Percentiles rank a stretch among this genome's conserved stretches.
phyloP scores from a whole-genome alignment of 2,329 filamentous ascomycete species.

The Blumeria graminis region DNA sequence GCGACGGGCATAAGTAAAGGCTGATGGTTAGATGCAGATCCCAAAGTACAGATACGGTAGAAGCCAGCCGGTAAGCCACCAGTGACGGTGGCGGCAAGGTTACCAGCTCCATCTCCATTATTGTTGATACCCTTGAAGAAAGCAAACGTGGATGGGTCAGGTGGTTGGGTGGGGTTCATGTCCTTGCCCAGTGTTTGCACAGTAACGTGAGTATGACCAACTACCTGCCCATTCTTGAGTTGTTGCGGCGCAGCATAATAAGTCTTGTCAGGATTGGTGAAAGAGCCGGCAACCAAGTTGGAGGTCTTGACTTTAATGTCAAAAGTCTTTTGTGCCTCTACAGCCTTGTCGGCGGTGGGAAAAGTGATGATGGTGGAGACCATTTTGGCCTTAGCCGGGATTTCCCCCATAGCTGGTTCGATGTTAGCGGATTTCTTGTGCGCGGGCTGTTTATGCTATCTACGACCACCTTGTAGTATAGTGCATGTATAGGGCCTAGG shows the following conservation, averaged over 20 bases:
- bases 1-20: slow-evolving; percentile 21
- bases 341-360: slow-evolving; percentile 7
- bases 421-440: slow-evolving; percentile 3
- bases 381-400: slow-evolving; percentile 14
- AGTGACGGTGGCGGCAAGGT: slow-evolving; percentile 17
- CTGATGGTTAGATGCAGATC: slow-evolving; percentile 20
- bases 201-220: slow-evolving; percentile 19
- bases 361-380: slow-evolving; percentile 13
- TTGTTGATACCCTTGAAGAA: slow-evolving; percentile 22
- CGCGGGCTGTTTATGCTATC: not conserved
- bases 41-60: slow-evolving; percentile 23
- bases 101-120: slow-evolving; percentile 17
- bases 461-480: not conserved
- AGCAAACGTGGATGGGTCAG: slow-evolving; percentile 15
- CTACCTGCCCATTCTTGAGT: slow-evolving; percentile 14
- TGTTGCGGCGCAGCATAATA: slow-evolving; percentile 18
- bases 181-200: slow-evolving; percentile 16
- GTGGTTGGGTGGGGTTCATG: slow-evolving; percentile 13
- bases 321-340: slow-evolving; percentile 4
- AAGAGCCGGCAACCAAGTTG: slow-evolving; percentile 16
- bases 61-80: slow-evolving; percentile 19
- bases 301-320: slow-evolving; percentile 16
- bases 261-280: slow-evolving; percentile 18
- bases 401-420: slow-evolving; percentile 14
- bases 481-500: not conserved